Evolutionary conservation across 805 yeast species (phyloP).

Genomic region (Kodamaea leandrae): DNA sequence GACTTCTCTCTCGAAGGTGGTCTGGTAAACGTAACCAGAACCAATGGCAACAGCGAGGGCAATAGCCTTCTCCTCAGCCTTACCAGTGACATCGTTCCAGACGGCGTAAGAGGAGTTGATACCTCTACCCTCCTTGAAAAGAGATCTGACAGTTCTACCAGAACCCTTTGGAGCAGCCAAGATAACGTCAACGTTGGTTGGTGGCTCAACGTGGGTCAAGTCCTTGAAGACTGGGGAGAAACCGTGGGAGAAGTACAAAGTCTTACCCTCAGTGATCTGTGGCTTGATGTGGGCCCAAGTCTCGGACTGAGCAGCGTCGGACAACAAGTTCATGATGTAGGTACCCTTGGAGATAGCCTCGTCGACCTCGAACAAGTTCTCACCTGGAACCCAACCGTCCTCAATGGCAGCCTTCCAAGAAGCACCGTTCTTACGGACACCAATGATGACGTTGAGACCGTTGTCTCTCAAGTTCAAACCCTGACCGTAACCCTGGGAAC

Average conservation of each 20-base stretch:
- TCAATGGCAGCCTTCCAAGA: slow-evolving; percentile 99
- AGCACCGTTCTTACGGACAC: slow-evolving; percentile 98
- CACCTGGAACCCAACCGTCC: slow-evolving; percentile 99
- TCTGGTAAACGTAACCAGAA: slow-evolving; percentile 99
- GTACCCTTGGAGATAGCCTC: slow-evolving; percentile 95
- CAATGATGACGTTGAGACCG: slow-evolving; percentile 95
- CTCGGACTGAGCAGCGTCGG: slow-evolving; percentile 99
- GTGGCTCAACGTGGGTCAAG: slow-evolving; percentile 94
- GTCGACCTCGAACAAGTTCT: slow-evolving; percentile 90
- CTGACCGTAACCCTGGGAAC: slow-evolving; percentile 99
- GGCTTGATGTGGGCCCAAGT: slow-evolving; percentile 91
- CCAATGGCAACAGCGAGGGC: slow-evolving; percentile 99
- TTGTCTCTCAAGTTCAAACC: slow-evolving; percentile 99
- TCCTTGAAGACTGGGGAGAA: slow-evolving; percentile 99
- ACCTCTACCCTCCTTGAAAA: slow-evolving; percentile 99
- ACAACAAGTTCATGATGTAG: slow-evolving; percentile 93
- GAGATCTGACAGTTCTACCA: slow-evolving; percentile 98
- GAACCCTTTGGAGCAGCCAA: slow-evolving; percentile 99
- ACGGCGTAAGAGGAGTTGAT: slow-evolving; percentile 99
- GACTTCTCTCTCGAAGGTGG: slow-evolving; percentile 98
- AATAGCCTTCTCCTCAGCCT: slow-evolving; percentile 98
- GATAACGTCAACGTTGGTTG: slow-evolving; percentile 92
- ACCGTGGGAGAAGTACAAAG: slow-evolving; percentile 98
- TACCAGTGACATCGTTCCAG: slow-evolving; percentile 98
- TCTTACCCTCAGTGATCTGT: slow-evolving; percentile 92